Percentiles rank a stretch among this genome's conserved stretches.
phyloP scores from a whole-genome alignment of 2,329 filamentous ascomycete genomes.

The Aureobasidium leucospermi region DNA sequence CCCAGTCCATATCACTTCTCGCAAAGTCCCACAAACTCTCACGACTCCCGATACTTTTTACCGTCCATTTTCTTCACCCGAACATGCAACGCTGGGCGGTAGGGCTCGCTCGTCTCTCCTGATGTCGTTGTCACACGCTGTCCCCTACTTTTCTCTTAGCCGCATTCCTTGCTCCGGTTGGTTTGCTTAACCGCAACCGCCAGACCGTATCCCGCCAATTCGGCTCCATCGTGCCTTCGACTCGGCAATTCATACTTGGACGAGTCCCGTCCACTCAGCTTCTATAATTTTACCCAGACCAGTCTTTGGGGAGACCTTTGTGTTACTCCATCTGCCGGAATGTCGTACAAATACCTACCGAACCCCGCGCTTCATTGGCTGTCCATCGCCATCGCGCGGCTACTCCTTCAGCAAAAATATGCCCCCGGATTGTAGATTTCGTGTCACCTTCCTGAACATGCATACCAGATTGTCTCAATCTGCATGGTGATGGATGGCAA shows the following conservation, averaged over 20 bases:
- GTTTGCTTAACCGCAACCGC: constrained; percentile 9
- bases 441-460: not conserved
- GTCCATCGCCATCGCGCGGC: not conserved
- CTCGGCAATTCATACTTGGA: constrained; percentile 4
- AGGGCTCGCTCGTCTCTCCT: not conserved
- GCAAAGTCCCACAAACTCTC: not conserved
- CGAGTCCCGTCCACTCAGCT: not conserved
- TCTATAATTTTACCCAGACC: not conserved
- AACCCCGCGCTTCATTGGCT: not conserved
- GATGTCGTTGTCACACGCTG: not conserved
- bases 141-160: not conserved
- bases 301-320: not conserved
- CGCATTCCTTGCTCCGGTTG: constrained; percentile 11
- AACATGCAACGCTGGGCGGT: not conserved
- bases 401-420: not conserved
- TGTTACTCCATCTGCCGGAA: constrained; percentile 1
- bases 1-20: not conserved
- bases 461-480: not conserved
- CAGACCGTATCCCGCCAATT: constrained; percentile 1
- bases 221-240: constrained; percentile 2
- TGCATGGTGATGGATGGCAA: not conserved
- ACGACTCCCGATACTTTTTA: not conserved
- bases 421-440: not conserved
- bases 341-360: constrained; percentile 1
- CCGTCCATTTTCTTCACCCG: not conserved